phyloP scores from a whole-genome alignment of 139 green algal genomes.

The Choricystis sp. region DNA sequence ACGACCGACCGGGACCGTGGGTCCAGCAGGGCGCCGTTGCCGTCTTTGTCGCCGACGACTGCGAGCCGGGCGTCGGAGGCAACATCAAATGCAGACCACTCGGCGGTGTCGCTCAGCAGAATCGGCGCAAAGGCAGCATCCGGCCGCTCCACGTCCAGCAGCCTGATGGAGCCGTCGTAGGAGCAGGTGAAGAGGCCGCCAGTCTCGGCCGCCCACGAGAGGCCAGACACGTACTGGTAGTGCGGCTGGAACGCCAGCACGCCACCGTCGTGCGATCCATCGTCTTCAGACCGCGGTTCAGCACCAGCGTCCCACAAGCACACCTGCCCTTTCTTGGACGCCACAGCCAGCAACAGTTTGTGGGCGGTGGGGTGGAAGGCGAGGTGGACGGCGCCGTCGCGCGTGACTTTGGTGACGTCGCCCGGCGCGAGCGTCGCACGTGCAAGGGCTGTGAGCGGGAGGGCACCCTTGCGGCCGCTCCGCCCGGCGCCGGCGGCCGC shows the following conservation, averaged over 20 bases:
- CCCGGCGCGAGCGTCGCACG: neutral
- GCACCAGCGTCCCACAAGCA: slow-evolving; percentile 18
- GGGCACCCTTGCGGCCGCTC: slow-evolving; percentile 22
- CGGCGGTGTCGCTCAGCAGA: slow-evolving; percentile 17
- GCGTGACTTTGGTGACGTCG: slow-evolving; percentile 12
- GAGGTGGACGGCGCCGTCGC: slow-evolving; percentile 25
- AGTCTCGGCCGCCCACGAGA: slow-evolving; percentile 9
- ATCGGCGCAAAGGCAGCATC: slow-evolving; percentile 2
- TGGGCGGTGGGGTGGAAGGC: slow-evolving; percentile 22
- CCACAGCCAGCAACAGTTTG: slow-evolving; percentile 22
- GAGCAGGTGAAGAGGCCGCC: slow-evolving; percentile 25
- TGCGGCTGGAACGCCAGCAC: slow-evolving; percentile 10
- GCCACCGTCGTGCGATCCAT: neutral
- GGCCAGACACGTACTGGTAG: slow-evolving; percentile 19
- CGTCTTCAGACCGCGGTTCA: neutral
- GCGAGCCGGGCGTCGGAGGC: slow-evolving; percentile 10
- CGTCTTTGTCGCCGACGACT: slow-evolving; percentile 5
- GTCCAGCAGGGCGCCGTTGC: neutral
- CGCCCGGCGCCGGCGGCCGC: slow-evolving; percentile 10
- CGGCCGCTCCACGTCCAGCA: slow-evolving; percentile 26
- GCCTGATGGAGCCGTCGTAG: slow-evolving; percentile 50
- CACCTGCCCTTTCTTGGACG: slow-evolving; percentile 29
- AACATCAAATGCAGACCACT: slow-evolving; percentile 36
- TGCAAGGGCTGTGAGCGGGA: neutral
- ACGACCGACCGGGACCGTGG: neutral